Conservation (phyloP, 768 basidiomycete species). For the Mycena leptocephala region DNA sequence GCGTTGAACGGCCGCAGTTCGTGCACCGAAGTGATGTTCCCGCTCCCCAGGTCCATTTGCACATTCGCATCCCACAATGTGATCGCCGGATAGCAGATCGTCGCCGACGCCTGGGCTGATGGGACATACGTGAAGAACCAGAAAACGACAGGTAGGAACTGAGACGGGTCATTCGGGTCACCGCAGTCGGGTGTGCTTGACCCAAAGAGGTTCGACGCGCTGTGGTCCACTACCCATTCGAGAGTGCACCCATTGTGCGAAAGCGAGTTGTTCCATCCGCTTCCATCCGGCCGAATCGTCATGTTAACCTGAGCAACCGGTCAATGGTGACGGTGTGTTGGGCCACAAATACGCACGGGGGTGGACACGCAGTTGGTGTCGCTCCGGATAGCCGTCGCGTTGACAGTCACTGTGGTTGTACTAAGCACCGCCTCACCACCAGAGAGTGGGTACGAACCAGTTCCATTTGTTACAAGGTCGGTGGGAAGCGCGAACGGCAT, state of each 20-base stretch:
- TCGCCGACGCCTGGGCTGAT: slow-evolving; percentile 56
- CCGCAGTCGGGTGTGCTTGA: slow-evolving; percentile 49
- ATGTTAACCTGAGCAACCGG: slow-evolving; percentile 53
- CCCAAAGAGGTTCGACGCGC: slow-evolving; percentile 61
- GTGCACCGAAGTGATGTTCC: slow-evolving; percentile 60
- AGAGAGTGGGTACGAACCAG: background rate
- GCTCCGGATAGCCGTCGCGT: slow-evolving; percentile 65
- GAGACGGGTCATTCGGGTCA: slow-evolving; percentile 38
- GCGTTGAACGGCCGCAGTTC: slow-evolving; percentile 57
- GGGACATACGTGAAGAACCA: slow-evolving; percentile 71
- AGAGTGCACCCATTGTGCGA: slow-evolving; percentile 58
- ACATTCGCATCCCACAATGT: slow-evolving; percentile 63
- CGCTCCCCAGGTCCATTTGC: slow-evolving; percentile 59
- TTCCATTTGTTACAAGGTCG: slow-evolving; percentile 31
- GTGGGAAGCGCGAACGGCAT: slow-evolving; percentile 60
- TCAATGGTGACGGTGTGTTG: background rate
- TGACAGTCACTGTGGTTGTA: slow-evolving; percentile 56
- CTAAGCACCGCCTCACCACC: background rate
- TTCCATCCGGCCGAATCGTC: slow-evolving; percentile 46
- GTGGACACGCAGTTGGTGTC: slow-evolving; percentile 61
- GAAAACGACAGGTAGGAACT: slow-evolving; percentile 67
- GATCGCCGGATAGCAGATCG: slow-evolving; percentile 64
- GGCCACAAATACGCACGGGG: slow-evolving; percentile 44
- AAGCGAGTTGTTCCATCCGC: slow-evolving; percentile 62
- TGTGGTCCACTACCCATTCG: slow-evolving; percentile 58